These are phyloP conservation scores for Corchorus capsularis DNA, from an alignment of 345 rosid species.

Conservation along the genomic window DNA sequence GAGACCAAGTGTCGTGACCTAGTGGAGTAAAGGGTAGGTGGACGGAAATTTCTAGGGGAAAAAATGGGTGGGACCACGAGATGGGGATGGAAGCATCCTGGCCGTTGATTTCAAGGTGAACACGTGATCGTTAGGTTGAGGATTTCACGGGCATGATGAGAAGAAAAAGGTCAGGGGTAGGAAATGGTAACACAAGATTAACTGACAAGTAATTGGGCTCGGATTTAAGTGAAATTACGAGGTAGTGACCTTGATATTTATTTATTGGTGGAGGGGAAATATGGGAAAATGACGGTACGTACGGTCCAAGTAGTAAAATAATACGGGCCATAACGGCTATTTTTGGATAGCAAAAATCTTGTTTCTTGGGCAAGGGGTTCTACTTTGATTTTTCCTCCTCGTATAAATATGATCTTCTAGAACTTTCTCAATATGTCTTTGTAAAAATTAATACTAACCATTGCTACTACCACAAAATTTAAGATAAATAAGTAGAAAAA, in stretches of 20 bases:
- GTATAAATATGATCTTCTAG: constrained; percentile 15
- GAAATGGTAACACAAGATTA: neutral
- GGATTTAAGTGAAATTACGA: neutral
- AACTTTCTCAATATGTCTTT: too few species aligned
- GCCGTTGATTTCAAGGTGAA: constrained; percentile 19
- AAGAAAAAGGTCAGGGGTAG: neutral
- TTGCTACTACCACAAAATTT: too few species aligned
- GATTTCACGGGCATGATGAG: constrained; percentile 9
- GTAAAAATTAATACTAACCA: too few species aligned
- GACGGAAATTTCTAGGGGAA: constrained; percentile 19
- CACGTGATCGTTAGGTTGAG: constrained; percentile 8
- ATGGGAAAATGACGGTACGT: too few species aligned
- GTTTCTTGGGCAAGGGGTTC: too few species aligned
- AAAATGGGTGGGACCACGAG: neutral
- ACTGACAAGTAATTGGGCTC: neutral
- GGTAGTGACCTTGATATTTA: neutral
- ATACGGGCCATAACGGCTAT: too few species aligned
- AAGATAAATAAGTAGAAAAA: too few species aligned
- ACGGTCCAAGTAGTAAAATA: too few species aligned
- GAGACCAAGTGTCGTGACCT: constrained; percentile 1
- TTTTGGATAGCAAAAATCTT: too few species aligned
- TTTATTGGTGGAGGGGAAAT: too few species aligned
- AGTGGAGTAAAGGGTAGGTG: neutral
- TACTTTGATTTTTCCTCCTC: neutral
- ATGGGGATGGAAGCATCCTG: neutral